Percentiles rank a stretch among this genome's conserved stretches.
phyloP scores from a whole-genome alignment of 2,329 filamentous ascomycete genomes.

The Aspergillus ustus region DNA sequence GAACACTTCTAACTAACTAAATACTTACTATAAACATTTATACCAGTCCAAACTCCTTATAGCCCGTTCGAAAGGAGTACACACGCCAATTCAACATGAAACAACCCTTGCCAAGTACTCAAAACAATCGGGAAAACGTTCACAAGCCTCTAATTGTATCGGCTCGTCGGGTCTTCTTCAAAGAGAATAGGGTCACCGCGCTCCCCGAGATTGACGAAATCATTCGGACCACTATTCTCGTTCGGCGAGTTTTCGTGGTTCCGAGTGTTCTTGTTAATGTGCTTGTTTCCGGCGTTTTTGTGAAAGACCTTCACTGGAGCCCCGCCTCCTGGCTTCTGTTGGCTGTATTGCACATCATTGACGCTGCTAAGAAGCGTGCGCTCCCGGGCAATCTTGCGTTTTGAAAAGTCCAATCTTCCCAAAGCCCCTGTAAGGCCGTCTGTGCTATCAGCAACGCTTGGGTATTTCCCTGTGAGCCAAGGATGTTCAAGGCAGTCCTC shows the following conservation, averaged over 20 bases:
- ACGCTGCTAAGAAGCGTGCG: slow-evolving; percentile 82
- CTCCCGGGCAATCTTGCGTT: slow-evolving; percentile 78
- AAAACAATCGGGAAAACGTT: background rate
- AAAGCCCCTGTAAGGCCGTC: slow-evolving; percentile 90
- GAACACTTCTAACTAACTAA: no score
- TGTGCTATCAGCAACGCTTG: slow-evolving; percentile 79
- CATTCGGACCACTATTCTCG: slow-evolving; percentile 67
- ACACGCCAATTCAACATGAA: background rate
- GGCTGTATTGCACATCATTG: slow-evolving; percentile 71
- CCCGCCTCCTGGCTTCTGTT: slow-evolving; percentile 61
- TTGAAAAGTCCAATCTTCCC: slow-evolving; percentile 78
- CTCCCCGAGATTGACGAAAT: slow-evolving; percentile 84
- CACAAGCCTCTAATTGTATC: slow-evolving; percentile 33
- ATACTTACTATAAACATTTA: no score
- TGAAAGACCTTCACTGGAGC: slow-evolving; percentile 73
- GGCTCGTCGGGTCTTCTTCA: slow-evolving; percentile 60
- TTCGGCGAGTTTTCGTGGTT: slow-evolving; percentile 67
- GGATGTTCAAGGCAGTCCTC: slow-evolving; percentile 91
- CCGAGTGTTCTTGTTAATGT: slow-evolving; percentile 43
- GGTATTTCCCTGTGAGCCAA: slow-evolving; percentile 71
- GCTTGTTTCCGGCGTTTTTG: slow-evolving; percentile 65
- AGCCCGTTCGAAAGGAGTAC: no score
- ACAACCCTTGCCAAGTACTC: background rate
- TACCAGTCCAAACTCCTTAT: no score
- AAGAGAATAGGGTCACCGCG: slow-evolving; percentile 83